These are phyloP conservation scores for Sextonia rubra DNA, from an alignment of 164 flowering plant species.

Conservation along the genomic window DNA sequence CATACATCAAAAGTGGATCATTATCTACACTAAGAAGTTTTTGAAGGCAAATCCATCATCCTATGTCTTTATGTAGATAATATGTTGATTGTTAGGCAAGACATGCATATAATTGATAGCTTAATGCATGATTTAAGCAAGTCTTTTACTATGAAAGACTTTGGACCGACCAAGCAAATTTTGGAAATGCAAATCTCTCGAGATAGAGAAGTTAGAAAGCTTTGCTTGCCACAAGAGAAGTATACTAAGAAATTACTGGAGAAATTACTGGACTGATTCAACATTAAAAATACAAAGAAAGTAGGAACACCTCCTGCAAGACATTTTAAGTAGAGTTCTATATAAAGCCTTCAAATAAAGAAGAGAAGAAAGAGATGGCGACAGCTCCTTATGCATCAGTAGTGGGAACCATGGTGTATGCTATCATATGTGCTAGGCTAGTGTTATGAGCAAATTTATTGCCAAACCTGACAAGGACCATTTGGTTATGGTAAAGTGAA, in stretches of 20 bases:
- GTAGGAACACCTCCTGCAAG: background rate
- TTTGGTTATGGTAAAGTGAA: background rate
- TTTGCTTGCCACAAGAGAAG: conserved; percentile 2
- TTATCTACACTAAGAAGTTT: too few species aligned
- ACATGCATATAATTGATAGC: background rate
- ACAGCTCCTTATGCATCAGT: background rate
- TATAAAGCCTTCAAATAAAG: background rate
- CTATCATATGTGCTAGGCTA: too few species aligned
- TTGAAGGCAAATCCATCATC: background rate
- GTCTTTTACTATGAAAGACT: conserved; percentile 6
- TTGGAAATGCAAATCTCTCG: background rate
- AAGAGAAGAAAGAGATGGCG: background rate
- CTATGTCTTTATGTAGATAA: conserved; percentile 7
- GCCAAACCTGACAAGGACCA: background rate
- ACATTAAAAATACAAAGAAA: background rate
- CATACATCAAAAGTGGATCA: too few species aligned
- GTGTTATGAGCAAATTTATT: background rate
- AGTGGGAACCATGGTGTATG: too few species aligned
- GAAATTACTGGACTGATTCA: background rate
- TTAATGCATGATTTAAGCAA: background rate
- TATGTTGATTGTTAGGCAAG: conserved; percentile 3
- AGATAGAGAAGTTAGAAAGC: background rate
- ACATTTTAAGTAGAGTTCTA: background rate
- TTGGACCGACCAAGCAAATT: conserved; percentile 1
- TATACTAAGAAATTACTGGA: too few species aligned